Evolutionary conservation across 768 basidiomycete genomes (phyloP).

Genomic region (Russula sp.): DNA sequence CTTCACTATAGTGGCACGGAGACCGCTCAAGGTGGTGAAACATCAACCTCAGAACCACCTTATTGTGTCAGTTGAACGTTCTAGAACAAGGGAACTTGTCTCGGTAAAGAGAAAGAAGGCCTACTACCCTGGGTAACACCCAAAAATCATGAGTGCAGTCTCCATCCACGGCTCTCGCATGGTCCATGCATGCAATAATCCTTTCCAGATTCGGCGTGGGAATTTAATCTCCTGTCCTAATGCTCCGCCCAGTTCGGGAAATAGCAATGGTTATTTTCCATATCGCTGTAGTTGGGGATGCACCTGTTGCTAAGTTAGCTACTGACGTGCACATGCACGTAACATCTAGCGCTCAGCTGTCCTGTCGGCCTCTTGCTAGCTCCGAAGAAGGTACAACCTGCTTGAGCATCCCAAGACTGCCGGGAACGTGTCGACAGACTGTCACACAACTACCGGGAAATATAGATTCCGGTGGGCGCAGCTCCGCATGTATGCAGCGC

Average conservation of each 20-base stretch:
- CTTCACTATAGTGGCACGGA: conserved; percentile 11
- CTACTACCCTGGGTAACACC: neutral
- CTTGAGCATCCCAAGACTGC: neutral
- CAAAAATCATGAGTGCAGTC: neutral
- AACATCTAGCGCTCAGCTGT: neutral
- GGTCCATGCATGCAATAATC: neutral
- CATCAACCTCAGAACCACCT: conserved; percentile 10
- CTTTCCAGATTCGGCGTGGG: conserved; percentile 3
- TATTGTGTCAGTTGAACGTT: conserved; percentile 12
- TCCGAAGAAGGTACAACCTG: conserved; percentile 1
- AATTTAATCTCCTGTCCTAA: neutral
- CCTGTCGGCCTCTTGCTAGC: neutral
- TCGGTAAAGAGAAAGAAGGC: conserved; percentile 4
- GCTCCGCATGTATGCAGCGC: neutral
- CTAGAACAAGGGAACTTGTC: neutral
- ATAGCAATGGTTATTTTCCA: conserved; percentile 3
- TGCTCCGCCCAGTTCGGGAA: neutral
- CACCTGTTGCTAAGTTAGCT: neutral
- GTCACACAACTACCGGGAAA: neutral
- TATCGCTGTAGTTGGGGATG: neutral
- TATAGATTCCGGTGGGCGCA: neutral
- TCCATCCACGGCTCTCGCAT: neutral
- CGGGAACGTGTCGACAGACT: neutral
- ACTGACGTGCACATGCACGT: neutral
- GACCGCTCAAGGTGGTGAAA: conserved; percentile 9